Conservation (phyloP, 345 rosid genomes). For the Acer saccharum region DNA sequence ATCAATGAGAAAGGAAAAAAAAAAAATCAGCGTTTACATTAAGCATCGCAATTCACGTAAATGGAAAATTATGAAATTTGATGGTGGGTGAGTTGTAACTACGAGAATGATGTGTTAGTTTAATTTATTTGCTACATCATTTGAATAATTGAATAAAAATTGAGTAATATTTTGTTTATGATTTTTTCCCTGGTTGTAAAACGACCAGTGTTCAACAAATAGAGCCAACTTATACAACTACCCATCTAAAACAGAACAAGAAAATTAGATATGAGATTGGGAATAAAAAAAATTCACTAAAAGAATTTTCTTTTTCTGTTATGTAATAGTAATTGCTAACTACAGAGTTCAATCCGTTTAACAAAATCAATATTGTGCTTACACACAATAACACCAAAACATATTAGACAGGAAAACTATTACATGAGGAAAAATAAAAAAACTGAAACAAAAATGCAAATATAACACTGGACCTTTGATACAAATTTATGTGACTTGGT, state of each 20-base stretch:
- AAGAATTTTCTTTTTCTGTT: neutral
- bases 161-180: neutral
- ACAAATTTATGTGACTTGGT: conserved; percentile 42
- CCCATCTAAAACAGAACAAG: neutral
- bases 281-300: neutral
- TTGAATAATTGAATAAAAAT: too few relatives aligned
- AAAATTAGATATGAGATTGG: neutral
- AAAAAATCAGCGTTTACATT: too few relatives aligned
- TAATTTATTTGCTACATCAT: too few relatives aligned
- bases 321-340: conserved; percentile 10
- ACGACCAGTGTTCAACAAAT: neutral
- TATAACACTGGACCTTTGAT: conserved; percentile 24
- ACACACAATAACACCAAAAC: conserved; percentile 31
- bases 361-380: conserved; percentile 29
- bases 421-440: neutral
- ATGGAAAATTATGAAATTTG: too few relatives aligned
- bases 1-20: too few relatives aligned
- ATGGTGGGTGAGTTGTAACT: too few relatives aligned
- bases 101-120: too few relatives aligned
- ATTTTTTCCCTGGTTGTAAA: neutral
- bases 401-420: conserved; percentile 25
- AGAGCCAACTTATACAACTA: neutral
- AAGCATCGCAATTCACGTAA: too few relatives aligned
- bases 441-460: conserved; percentile 14
- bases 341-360: conserved; percentile 22